Base-by-base conservation (phyloP, 2,329 filamentous ascomycete genomes). In the Chalaropsis thielavioides region DNA sequence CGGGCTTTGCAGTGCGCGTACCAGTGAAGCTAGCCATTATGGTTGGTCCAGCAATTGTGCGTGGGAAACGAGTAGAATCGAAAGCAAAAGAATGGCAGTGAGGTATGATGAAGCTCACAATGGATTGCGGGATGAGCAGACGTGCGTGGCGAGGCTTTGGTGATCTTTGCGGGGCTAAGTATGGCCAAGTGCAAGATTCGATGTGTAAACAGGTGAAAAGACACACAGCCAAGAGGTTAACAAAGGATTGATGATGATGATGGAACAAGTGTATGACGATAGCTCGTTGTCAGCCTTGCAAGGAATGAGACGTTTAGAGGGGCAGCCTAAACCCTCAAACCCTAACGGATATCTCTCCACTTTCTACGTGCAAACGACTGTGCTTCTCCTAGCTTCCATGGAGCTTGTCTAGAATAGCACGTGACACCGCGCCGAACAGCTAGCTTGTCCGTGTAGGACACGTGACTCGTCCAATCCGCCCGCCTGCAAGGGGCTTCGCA, bases 221-320 rank as follows among this genome's bases (percentile, higher is more conserved):
- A 22, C 1, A 35, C 27, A 8, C 5, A 38, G 17, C 1, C 13
- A 38, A 41, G 13, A 60, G 24, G 58, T 38, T 6, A 11, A 35
- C 27, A 8, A 17, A 38, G 17, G 2, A 35, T n/a, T 38, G 8
- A 38, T 38, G 35, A 38, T 8, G 35, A 60, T 41, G 11, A n/a
- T n/a, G n/a, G n/a, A n/a, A n/a, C n/a, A 11, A 17, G 46, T 15
- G 19, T 27, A 60, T 64, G 63, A 49, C 63, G 63, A 60, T 64
- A 64, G 51, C 54, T 64, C 17, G 63, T 64, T 60, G 63, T 35
- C 62, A 64, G 63, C 63, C 63, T 64, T 64, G 56, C 19, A 15
- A 15, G 38, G 27, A 43, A 43, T 3, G 17, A 46, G 22, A 62
- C n/a, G 60, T 11, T 44, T 43, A 22, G 35, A 43, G 46, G 44